These are phyloP conservation scores for Botrytis hyacinthi DNA, from an alignment of 2,329 filamentous ascomycete species.

Conservation along the genomic window DNA sequence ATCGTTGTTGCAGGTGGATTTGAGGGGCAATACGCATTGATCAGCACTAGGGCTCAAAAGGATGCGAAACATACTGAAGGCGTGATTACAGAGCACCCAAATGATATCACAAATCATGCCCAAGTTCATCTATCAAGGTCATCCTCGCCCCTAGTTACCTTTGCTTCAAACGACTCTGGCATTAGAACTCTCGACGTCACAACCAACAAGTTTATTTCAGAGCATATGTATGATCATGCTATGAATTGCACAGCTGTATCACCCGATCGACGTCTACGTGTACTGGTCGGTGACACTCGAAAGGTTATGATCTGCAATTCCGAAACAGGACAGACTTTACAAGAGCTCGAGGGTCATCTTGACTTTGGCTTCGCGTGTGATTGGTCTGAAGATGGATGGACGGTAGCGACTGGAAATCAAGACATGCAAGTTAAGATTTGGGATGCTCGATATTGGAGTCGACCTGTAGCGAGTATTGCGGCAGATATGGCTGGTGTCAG, in stretches of 20 bases:
- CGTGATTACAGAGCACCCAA: slow-evolving; percentile 49
- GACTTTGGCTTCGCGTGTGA: slow-evolving; percentile 76
- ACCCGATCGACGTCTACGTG: slow-evolving; percentile 67
- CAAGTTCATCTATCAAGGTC: slow-evolving; percentile 57
- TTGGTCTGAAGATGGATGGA: slow-evolving; percentile 75
- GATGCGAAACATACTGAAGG: slow-evolving; percentile 39
- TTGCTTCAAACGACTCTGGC: slow-evolving; percentile 61
- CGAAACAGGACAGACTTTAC: slow-evolving; percentile 58
- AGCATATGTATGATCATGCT: slow-evolving; percentile 56
- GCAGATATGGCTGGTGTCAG: slow-evolving; percentile 68
- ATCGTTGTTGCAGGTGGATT: slow-evolving; percentile 43
- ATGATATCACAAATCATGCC: slow-evolving; percentile 65
- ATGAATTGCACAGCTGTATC: slow-evolving; percentile 74
- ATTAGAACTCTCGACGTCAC: slow-evolving; percentile 59
- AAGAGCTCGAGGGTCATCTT: slow-evolving; percentile 60
- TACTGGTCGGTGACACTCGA: slow-evolving; percentile 67
- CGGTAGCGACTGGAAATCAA: slow-evolving; percentile 74
- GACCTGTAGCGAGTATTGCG: slow-evolving; percentile 54
- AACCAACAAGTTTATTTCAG: slow-evolving; percentile 57
- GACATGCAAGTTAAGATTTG: slow-evolving; percentile 72
- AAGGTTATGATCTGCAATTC: slow-evolving; percentile 67
- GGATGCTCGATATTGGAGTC: slow-evolving; percentile 69
- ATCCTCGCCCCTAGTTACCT: slow-evolving; percentile 53
- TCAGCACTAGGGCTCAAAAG: slow-evolving; percentile 37
- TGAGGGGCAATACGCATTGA: slow-evolving; percentile 42